These are phyloP conservation scores for Calonectria naviculata DNA, from an alignment of 2,329 filamentous ascomycete genomes.

Conservation along the genomic window DNA sequence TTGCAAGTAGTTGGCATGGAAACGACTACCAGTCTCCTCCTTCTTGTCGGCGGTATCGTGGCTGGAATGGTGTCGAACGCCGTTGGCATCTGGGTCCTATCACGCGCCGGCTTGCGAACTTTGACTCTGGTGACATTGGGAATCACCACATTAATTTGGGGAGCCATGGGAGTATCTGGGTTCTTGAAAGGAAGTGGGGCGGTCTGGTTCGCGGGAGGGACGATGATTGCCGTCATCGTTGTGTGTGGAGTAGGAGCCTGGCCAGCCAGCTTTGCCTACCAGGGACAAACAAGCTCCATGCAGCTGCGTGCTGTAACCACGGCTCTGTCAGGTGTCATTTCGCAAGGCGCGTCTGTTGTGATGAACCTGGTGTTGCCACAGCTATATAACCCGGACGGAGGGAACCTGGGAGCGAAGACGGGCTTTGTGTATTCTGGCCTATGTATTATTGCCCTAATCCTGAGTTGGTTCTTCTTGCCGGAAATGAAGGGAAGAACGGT, in stretches of 20 bases:
- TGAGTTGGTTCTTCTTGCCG: constrained; percentile 37
- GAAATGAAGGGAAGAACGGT: constrained; percentile 37
- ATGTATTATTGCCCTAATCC: constrained; percentile 28
- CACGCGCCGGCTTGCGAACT: constrained; percentile 51
- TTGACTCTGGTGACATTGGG: constrained; percentile 50
- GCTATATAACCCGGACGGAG: constrained; percentile 43
- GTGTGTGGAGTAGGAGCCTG: constrained; percentile 53
- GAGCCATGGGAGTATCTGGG: constrained; percentile 48
- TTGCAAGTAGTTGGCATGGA: constrained; percentile 44
- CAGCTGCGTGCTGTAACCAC: constrained; percentile 41
- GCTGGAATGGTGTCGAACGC: constrained; percentile 58
- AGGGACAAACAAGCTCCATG: constrained; percentile 42
- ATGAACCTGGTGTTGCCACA: constrained; percentile 39
- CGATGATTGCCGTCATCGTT: constrained; percentile 54
- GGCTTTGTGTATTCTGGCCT: constrained; percentile 51
- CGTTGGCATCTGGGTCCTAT: constrained; percentile 56
- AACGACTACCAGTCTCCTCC: constrained; percentile 48
- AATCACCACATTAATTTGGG: constrained; percentile 51
- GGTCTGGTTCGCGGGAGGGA: constrained; percentile 22
- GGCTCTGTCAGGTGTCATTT: constrained; percentile 53
- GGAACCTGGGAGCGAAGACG: constrained; percentile 52
- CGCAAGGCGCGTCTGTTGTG: constrained; percentile 48
- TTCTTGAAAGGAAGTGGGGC: constrained; percentile 23
- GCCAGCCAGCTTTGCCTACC: constrained; percentile 53
- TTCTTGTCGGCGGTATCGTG: constrained; percentile 58